Evolutionary conservation across 1,139 yeast genomes (phyloP), one percentile per base, ranked within the genome.

Genomic region (Yamadazyma membranifaciens): DNA sequence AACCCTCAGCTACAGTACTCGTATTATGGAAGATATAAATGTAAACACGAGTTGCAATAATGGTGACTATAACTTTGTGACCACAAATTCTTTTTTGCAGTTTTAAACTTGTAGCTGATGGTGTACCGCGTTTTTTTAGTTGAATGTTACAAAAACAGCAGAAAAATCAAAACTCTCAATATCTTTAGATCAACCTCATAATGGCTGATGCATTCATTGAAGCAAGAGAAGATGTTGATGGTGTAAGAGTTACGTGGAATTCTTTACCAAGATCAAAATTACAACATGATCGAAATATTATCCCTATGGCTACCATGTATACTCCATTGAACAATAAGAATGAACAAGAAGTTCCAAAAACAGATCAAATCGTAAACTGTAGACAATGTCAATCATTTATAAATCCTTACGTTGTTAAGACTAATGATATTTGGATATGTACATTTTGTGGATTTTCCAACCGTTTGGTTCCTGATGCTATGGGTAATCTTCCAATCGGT

Each of bases 181-280:
- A 31, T 31, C 25, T 17, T 32, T 28, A 16, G 35, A 33, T 28
- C 16, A 25, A 34, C 9, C 11, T 7, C n/a, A 20, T n/a, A 9
- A 29, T 35, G 33, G 31, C 32, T 25, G 37, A 34, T 24, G 10
- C 37, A 16, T 16, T 29, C 9, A 88, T 89, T 62, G 98, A 91
- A 62, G 78, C 79, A 34, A 77, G 80, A 54, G 98, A 92, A 64
- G 98, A 92, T 59, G 63, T 67, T 44, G 95, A 91, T 59, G 98
- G 98, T 42, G 81, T 89, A 37, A 80, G 98, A 51, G 79, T 87
- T 61, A 78, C 96, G 17, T 92, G 98, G 96, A 91, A 87, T 62
- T 78, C 80, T 37, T 73, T 92, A 41, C 89, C 92, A 11, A 65
- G 78, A 31, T 72, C 83, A 10, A 74, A 74, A 50, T 67, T 76